phyloP scores from a whole-genome alignment of 2,329 filamentous ascomycete species.

The Diplodia intermedia region DNA sequence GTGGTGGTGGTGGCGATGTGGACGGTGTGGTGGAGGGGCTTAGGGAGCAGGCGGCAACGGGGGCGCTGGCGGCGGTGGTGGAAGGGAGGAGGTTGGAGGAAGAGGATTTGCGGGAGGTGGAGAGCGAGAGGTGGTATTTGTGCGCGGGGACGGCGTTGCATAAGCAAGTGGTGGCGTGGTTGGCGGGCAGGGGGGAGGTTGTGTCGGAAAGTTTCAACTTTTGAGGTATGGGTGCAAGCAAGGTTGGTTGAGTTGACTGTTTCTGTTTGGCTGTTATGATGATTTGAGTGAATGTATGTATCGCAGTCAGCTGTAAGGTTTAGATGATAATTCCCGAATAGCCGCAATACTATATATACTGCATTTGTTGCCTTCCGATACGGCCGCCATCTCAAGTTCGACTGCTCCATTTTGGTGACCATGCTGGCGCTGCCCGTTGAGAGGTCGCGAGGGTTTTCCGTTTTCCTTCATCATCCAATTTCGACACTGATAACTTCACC shows the following conservation, averaged over 20 bases:
- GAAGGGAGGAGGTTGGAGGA: slow-evolving; percentile 56
- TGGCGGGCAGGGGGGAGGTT: slow-evolving; percentile 52
- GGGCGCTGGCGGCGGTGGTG: slow-evolving; percentile 36
- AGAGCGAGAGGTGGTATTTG: slow-evolving; percentile 60
- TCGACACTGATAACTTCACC: neutral
- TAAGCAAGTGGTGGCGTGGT: slow-evolving; percentile 57
- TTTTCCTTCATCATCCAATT: neutral
- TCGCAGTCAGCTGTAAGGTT: no score
- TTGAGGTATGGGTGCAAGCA: slow-evolving; percentile 32
- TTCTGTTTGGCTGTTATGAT: neutral
- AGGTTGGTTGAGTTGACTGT: neutral
- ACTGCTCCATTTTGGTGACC: neutral
- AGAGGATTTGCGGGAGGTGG: slow-evolving; percentile 48
- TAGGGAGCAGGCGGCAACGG: slow-evolving; percentile 40
- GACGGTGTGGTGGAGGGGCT: slow-evolving; percentile 42
- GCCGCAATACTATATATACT: no score
- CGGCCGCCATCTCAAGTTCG: neutral
- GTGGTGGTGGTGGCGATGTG: slow-evolving; percentile 49
- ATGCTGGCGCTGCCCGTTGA: neutral
- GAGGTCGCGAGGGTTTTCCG: no score
- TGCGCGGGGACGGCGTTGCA: slow-evolving; percentile 63
- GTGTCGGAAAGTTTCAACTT: slow-evolving; percentile 61
- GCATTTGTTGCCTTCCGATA: no score
- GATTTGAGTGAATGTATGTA: no score
- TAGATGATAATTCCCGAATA: no score